Base-by-base conservation (phyloP, 2,329 filamentous ascomycete genomes). In the Phaeosphaeria sp. region DNA sequence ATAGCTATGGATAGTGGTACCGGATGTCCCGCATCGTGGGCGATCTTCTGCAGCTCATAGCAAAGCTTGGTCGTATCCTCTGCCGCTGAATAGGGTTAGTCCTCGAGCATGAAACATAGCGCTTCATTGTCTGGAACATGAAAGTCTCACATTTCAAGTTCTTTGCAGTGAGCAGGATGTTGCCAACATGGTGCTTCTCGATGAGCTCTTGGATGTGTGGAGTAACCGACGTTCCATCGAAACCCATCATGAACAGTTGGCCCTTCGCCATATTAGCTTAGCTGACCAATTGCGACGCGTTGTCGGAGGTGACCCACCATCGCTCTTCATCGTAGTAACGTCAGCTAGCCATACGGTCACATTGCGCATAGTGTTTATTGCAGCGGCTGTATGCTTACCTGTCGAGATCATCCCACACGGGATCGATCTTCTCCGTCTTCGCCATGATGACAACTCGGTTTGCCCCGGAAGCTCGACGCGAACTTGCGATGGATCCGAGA, bases 41-140 rank as follows among this genome's bases (percentile, higher is more conserved):
- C 95, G 73, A 96, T 94, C 49, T 89, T 93, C 78, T 99, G 95
- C 45, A 99, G 83, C 72, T 98, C 93, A 72, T 95, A 90, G 27
- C 97, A 92, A 43, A 98, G 84, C 71, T 86, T 87, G 44, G 94
- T 93, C 30, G 94, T 93, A 73, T 97, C 91, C 75, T 96, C 89
- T 59, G 93, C 94, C 72, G 93, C 94, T 98, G 76, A 68, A 64
- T 49, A 53, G 58, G 61, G 77, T 73, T 63, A 72, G 60, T 48
- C 53, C 48, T 36, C 13, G 22, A 22, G 24, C 56, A 40, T 36
- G 47, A 45, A 58, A 61, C 51, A 58, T 59, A 33, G 43, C 21
- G 42, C 45, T n/a, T 45, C 53, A 42, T 54, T 36, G 48, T 39
- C 17, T 52, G 50, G 56, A 49, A 57, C 62, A 59, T 25, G 44